Percentiles rank a stretch among this genome's conserved stretches.
phyloP scores from a whole-genome alignment of 306 rosid genomes.

The Astragalus membranaceus region DNA sequence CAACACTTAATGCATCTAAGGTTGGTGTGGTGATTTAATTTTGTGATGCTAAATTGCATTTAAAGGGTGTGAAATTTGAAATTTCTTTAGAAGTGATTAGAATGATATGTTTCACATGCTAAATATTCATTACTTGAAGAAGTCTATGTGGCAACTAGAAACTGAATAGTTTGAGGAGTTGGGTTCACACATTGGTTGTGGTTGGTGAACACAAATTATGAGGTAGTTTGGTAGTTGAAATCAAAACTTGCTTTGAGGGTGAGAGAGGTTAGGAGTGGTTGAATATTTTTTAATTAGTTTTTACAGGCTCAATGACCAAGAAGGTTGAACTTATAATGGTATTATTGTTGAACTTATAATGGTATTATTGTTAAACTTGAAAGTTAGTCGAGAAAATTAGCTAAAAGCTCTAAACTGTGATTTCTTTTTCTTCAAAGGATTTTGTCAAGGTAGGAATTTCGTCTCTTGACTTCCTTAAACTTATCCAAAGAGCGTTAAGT shows the following conservation, averaged over 20 bases:
- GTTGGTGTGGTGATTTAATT: neutral
- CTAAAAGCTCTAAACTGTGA: no score
- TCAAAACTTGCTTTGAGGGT: neutral
- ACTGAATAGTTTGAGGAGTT: neutral
- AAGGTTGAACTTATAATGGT: no score
- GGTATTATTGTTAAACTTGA: no score
- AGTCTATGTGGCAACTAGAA: neutral
- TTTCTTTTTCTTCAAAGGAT: no score
- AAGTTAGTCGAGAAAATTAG: no score
- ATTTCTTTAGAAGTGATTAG: neutral
- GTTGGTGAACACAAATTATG: constrained; percentile 21
- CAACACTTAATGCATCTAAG: neutral
- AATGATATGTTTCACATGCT: constrained; percentile 1
- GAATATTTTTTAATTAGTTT: neutral
- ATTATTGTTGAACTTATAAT: neutral
- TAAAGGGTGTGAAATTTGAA: neutral
- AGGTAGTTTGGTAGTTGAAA: constrained; percentile 23
- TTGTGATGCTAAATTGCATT: no score
- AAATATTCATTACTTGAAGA: neutral
- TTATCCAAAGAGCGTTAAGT: no score
- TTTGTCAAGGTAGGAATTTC: no score
- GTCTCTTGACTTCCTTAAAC: no score
- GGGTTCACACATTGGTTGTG: neutral
- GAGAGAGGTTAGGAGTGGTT: neutral
- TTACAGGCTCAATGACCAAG: neutral